A percentile compares a stretch with the other conserved stretches of the same genome.
These are phyloP conservation scores for Hypoxylon lenormandii DNA, from an alignment of 495 filamentous ascomycete genomes.

Conservation along the genomic window DNA sequence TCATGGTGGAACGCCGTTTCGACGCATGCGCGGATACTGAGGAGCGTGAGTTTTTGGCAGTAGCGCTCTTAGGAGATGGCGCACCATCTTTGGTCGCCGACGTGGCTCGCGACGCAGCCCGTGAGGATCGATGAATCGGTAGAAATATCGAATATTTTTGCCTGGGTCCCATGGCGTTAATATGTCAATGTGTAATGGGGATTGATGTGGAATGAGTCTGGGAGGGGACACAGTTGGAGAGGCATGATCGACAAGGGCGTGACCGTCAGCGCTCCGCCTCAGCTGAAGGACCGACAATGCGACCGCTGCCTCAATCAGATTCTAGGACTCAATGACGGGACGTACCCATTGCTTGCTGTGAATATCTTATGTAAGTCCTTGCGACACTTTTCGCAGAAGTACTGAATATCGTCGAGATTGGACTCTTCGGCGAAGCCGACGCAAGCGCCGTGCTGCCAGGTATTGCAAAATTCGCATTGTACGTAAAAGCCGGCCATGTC, in stretches of 20 bases:
- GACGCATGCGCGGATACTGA: slow-evolving; percentile 63
- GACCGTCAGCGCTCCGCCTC: slow-evolving; percentile 49
- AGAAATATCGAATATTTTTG: slow-evolving; percentile 69
- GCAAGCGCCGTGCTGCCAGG: slow-evolving; percentile 98
- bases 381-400: slow-evolving; percentile 95
- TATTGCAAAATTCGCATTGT: slow-evolving; percentile 96
- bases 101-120: slow-evolving; percentile 64
- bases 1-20: slow-evolving; percentile 96
- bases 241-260: slow-evolving; percentile 47
- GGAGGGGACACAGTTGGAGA: slow-evolving; percentile 32
- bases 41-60: slow-evolving; percentile 59
- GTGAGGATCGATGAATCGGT: slow-evolving; percentile 62
- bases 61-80: slow-evolving; percentile 64
- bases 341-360: slow-evolving; percentile 86
- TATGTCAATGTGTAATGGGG: slow-evolving; percentile 6
- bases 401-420: slow-evolving; percentile 83
- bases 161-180: slow-evolving; percentile 57
- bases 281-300: slow-evolving; percentile 45
- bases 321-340: slow-evolving; percentile 41
- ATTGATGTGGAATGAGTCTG: slow-evolving; percentile 6
- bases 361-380: slow-evolving; percentile 88
- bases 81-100: slow-evolving; percentile 69
- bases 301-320: slow-evolving; percentile 25
- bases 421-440: slow-evolving; percentile 93
- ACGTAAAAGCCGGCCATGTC: slow-evolving; percentile 95